Evolutionary conservation across 768 basidiomycete genomes (phyloP).

Genomic region (Suillus subaureus): DNA sequence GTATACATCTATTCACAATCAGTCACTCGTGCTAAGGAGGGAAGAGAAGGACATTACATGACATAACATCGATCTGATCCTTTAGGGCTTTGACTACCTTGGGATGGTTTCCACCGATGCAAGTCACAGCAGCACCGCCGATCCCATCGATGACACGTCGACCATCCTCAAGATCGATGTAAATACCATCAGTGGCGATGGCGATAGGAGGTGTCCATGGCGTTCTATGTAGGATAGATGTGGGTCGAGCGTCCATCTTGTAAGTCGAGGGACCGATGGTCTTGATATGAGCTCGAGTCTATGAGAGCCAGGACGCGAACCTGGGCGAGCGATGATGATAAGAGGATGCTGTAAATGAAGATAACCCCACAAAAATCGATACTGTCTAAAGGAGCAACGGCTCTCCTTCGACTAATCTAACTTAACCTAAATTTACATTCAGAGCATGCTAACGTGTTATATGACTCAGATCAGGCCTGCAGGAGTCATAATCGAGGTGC

Average conservation of each 20-base stretch:
- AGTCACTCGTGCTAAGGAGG: not conserved
- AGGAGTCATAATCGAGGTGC: not conserved
- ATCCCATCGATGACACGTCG: slow-evolving; percentile 72
- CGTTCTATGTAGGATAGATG: slow-evolving; percentile 64
- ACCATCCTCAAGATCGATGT: slow-evolving; percentile 73
- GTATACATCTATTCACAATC: slow-evolving; percentile 66
- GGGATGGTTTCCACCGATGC: slow-evolving; percentile 75
- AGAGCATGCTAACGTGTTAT: not conserved
- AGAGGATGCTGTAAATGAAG: not conserved
- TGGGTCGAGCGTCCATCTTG: slow-evolving; percentile 13
- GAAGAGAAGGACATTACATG: slow-evolving; percentile 52
- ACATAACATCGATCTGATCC: slow-evolving; percentile 75
- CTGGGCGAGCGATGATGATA: not conserved
- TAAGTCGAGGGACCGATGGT: not conserved
- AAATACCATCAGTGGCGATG: slow-evolving; percentile 63
- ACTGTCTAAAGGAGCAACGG: not conserved
- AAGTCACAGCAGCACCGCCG: slow-evolving; percentile 85
- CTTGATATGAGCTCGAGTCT: not conserved
- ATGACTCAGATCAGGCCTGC: not conserved
- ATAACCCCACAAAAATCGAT: not conserved
- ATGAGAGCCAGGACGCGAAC: not conserved
- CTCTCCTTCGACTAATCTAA: not conserved
- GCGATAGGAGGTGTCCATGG: slow-evolving; percentile 78
- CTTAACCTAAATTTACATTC: not conserved
- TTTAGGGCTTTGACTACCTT: slow-evolving; percentile 74